Evolutionary conservation across 176 grass and related monocot species (phyloP), one percentile per base, ranked within the genome.

Genomic region (Zoysia japonica): DNA sequence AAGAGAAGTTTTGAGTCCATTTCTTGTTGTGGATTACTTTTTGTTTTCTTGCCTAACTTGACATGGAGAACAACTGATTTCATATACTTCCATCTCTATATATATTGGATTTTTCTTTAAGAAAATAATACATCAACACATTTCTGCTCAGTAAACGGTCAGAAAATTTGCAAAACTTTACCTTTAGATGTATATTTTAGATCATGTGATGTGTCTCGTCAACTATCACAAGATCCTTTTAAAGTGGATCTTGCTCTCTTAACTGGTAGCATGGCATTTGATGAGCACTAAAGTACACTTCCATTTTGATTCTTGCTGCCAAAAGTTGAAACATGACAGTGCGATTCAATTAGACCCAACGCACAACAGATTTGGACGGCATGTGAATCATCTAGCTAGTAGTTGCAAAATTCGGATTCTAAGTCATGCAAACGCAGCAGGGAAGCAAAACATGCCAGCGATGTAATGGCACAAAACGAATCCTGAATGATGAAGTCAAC

Each of bases 241-340:
- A 10, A 46, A 70, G 6, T 70, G 73, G 74, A 77, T 77, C 74
- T 84, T 62, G 65, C 47, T 41, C 41, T 62, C 76, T 43, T 4
- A 61, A 36, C 20, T 61, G 59, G 20, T 61, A 61, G 59, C 59
- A 36, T 11, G 59, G 8, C 20, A 61, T 61, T 61, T 36, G 59
- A 61, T 15, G 37, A 13, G 28, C 59, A 56, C 5, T 51, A 61
- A 67, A 5, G 14, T 52, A 7, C 4, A 20, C 59, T 61, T 19
- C 3, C 63, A 57, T 69, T 75, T 62, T 69, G 62, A 72, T 78
- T 85, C 61, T 62, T 79, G 68, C 8, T 68, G 43, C 49, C 75
- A 39, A 35, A 61, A 79, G 66, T 44, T 63, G 63, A 20, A 61
- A 61, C 59, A 61, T 61, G 59, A 11, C 9, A 20, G 59, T 36